Conservation (phyloP, 208 protist genomes). For the Lotmaria passim region DNA sequence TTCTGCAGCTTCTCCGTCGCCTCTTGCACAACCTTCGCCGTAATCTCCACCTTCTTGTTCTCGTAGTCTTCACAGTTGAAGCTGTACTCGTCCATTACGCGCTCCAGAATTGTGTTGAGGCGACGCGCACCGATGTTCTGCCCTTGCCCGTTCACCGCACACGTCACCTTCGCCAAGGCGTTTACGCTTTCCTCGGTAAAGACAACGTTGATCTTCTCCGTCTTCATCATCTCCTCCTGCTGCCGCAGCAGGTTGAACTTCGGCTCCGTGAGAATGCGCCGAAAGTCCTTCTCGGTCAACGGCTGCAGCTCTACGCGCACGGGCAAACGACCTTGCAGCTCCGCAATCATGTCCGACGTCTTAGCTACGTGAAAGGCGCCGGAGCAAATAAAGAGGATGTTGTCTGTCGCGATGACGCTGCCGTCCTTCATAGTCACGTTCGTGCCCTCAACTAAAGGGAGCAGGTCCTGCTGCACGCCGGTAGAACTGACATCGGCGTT, state of each 20-base stretch:
- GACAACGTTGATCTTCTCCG: constrained; percentile 94
- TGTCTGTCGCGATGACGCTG: constrained; percentile 94
- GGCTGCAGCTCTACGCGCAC: constrained; percentile 98
- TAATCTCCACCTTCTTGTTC: constrained; percentile 77
- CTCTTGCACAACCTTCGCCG: constrained; percentile 65
- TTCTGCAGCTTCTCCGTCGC: constrained; percentile 83
- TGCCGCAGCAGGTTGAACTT: constrained; percentile 95
- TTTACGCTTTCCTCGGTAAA: constrained; percentile 93
- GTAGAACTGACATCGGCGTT: constrained; percentile 90
- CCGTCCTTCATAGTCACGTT: constrained; percentile 97
- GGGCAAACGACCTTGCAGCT: constrained; percentile 97
- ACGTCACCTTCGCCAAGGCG: constrained; percentile 93
- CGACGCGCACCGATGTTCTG: constrained; percentile 98
- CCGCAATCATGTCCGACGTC: constrained; percentile 94
- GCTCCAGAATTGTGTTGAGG: constrained; percentile 96
- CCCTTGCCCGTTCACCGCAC: constrained; percentile 91
- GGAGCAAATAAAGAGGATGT: constrained; percentile 98
- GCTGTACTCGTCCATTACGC: constrained; percentile 95
- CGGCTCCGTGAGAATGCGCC: constrained; percentile 96
- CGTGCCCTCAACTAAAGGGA: constrained; percentile 97
- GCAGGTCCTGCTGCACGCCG: constrained; percentile 97
- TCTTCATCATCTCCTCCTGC: constrained; percentile 92
- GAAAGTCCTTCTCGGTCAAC: constrained; percentile 95
- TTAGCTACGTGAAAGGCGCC: constrained; percentile 96
- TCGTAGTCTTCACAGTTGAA: constrained; percentile 90